Conservation (phyloP, 1,139 yeast genomes). For the Diutina rugosa region DNA sequence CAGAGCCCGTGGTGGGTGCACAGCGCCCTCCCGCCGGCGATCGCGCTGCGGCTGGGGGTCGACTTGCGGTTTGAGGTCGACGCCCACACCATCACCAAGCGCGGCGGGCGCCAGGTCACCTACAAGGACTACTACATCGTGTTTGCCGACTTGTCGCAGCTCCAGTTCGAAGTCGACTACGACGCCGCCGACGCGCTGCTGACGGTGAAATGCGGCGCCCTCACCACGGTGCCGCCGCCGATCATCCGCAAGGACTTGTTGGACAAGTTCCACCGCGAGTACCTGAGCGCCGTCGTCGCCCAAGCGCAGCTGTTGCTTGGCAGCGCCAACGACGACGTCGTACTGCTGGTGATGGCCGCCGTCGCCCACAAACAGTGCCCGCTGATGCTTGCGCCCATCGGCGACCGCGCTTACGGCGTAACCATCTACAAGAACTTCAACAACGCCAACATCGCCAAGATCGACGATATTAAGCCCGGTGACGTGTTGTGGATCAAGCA, state of each 20-base stretch:
- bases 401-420: conserved; percentile 60
- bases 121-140: conserved; percentile 62
- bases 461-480: conserved; percentile 66
- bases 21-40: conserved; percentile 44
- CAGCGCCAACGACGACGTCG: conserved; percentile 12
- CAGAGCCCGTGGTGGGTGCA: conserved; percentile 53
- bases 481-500: conserved; percentile 68
- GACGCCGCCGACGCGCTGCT: conserved; percentile 43
- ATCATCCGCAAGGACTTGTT: conserved; percentile 32
- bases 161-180: conserved; percentile 43
- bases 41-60: conserved; percentile 29
- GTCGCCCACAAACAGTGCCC: conserved; percentile 2
- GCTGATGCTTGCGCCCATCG: conserved; percentile 35
- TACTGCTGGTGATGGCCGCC: conserved; percentile 2
- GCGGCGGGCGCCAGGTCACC: conserved; percentile 39
- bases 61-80: conserved; percentile 58
- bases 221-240: conserved; percentile 32
- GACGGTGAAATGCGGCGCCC: conserved; percentile 34
- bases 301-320: conserved; percentile 31
- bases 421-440: conserved; percentile 44
- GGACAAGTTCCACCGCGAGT: conserved; percentile 34
- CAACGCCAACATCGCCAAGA: conserved; percentile 41
- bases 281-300: conserved; percentile 29
- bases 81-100: conserved; percentile 36
- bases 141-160: conserved; percentile 62